These are phyloP conservation scores for Talaromyces ruber DNA, from an alignment of 495 filamentous ascomycete genomes.

Conservation along the genomic window DNA sequence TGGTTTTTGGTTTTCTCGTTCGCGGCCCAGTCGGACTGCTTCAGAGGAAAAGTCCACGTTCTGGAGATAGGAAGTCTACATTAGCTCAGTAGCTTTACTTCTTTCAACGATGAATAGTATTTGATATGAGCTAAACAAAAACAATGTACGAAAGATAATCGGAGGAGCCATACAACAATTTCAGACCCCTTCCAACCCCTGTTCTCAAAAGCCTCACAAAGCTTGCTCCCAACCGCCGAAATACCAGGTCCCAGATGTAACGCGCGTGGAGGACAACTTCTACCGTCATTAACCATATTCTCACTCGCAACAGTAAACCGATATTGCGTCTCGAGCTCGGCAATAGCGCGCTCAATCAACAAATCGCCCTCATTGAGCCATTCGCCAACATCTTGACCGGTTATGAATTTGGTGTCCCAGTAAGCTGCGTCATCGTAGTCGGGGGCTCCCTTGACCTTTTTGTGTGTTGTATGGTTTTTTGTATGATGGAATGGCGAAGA, in stretches of 20 bases:
- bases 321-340: constrained; percentile 15
- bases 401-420: constrained; percentile 32
- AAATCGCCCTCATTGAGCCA: constrained; percentile 33
- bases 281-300: not conserved
- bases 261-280: constrained; percentile 13
- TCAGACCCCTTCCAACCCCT: constrained; percentile 22
- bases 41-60: constrained; percentile 37
- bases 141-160: not conserved
- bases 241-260: constrained; percentile 34
- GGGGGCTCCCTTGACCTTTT: constrained; percentile 19
- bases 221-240: constrained; percentile 25
- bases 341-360: constrained; percentile 22
- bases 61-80: constrained; percentile 11
- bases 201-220: constrained; percentile 21
- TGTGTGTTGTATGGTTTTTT: not conserved
- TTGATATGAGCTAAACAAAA: too few species aligned
- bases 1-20: constrained; percentile 13
- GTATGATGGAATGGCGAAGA: not conserved
- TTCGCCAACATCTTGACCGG: constrained; percentile 33
- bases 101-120: too few species aligned
- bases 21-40: constrained; percentile 29
- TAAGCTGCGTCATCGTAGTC: constrained; percentile 32
- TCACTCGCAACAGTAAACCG: not conserved
- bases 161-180: constrained; percentile 25
- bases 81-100: too few species aligned